Evolutionary conservation across 2,329 filamentous ascomycete species (phyloP).

Genomic region (Alternaria consortialis): DNA sequence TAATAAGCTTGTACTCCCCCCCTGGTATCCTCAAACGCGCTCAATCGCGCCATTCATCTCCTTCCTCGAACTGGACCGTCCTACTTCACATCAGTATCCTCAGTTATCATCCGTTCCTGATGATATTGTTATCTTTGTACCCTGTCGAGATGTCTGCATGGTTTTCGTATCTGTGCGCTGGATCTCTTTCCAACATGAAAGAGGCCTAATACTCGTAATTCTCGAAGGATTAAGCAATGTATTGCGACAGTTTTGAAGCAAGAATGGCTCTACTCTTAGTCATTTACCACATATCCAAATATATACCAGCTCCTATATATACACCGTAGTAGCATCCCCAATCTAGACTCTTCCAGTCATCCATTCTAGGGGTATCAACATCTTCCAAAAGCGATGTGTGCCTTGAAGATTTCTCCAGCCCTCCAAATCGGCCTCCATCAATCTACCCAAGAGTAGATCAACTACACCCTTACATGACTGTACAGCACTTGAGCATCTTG

Average conservation of each 20-base stretch:
- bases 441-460: background rate
- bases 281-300: background rate
- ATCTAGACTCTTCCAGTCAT: background rate
- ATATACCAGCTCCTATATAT: background rate
- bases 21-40: background rate
- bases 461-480: conserved; percentile 68
- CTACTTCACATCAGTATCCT: background rate
- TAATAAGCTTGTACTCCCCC: background rate
- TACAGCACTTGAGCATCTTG: conserved; percentile 73
- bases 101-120: background rate
- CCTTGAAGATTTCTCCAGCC: background rate
- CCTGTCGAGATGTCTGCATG: background rate
- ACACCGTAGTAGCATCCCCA: background rate
- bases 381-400: background rate
- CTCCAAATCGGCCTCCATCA: background rate
- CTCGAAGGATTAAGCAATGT: background rate
- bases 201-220: background rate
- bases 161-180: background rate
- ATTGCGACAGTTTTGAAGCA: background rate
- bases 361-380: conserved; percentile 1
- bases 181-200: background rate
- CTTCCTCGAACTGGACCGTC: background rate
- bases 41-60: background rate
- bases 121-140: background rate
- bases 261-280: background rate